phyloP scores from a whole-genome alignment of 2,329 filamentous ascomycete species.

The Fusarium pseudoanthophilum region DNA sequence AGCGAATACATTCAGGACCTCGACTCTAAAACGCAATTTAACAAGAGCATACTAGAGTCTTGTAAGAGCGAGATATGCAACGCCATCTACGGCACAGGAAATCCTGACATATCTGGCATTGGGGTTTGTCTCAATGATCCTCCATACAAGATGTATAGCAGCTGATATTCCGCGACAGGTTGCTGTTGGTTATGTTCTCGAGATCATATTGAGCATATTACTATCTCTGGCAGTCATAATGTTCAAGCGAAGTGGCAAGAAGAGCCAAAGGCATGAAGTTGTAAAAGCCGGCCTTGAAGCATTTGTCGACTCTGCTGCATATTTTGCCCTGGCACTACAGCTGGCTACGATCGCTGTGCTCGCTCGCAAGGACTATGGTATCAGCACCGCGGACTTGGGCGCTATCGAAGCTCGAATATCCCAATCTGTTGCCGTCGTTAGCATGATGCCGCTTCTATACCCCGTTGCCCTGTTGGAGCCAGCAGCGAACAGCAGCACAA shows the following conservation, averaged over 20 bases:
- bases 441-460: constrained; percentile 40
- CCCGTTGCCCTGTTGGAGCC: constrained; percentile 29
- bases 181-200: constrained; percentile 20
- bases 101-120: constrained; percentile 41
- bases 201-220: constrained; percentile 2
- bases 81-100: constrained; percentile 32
- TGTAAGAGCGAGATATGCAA: constrained; percentile 32
- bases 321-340: constrained; percentile 39
- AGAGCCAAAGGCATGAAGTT: not conserved
- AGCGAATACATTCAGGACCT: constrained; percentile 13
- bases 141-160: not conserved
- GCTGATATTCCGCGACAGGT: constrained; percentile 18
- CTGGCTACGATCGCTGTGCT: constrained; percentile 37
- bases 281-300: not conserved
- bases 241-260: not conserved
- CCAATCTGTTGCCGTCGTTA: constrained; percentile 35
- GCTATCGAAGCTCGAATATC: constrained; percentile 39
- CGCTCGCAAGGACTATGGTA: constrained; percentile 39
- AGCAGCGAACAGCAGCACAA: not conserved
- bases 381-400: constrained; percentile 34
- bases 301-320: constrained; percentile 35
- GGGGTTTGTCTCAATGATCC: constrained; percentile 17
- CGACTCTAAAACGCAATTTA: not conserved
- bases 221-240: constrained; percentile 8
- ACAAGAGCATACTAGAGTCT: not conserved